Percentiles rank a stretch among this genome's conserved stretches.
These are phyloP conservation scores for Trametes sanguinea DNA, from an alignment of 768 basidiomycete species.

Conservation along the genomic window DNA sequence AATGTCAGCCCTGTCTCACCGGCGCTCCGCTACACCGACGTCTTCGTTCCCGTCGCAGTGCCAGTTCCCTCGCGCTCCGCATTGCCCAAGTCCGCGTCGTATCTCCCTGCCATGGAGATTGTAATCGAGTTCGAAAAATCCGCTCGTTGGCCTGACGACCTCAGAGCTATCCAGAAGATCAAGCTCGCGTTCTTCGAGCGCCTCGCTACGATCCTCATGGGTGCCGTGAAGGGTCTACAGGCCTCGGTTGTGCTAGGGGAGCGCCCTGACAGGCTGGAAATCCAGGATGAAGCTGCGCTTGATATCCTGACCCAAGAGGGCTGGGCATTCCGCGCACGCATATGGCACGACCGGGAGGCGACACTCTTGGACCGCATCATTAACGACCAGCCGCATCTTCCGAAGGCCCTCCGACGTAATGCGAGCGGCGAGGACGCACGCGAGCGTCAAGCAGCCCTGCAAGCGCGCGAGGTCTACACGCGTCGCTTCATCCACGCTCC, in stretches of 20 bases:
- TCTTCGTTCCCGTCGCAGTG: conserved; percentile 78
- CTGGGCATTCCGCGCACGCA: conserved; percentile 82
- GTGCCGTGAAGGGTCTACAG: conserved; percentile 47
- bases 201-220: conserved; percentile 67
- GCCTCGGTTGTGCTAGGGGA: conserved; percentile 63
- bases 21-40: conserved; percentile 78
- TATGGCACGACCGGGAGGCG: conserved; percentile 87
- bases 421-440: conserved; percentile 33
- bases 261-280: conserved; percentile 47
- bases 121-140: conserved; percentile 92
- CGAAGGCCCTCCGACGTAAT: conserved; percentile 26
- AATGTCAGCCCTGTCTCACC: conserved; percentile 76
- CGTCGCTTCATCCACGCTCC: conserved; percentile 81
- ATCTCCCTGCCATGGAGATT: conserved; percentile 69
- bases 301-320: conserved; percentile 82
- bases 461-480: conserved; percentile 59
- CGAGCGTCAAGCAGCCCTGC: conserved; percentile 56
- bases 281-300: conserved; percentile 69
- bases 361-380: conserved; percentile 73
- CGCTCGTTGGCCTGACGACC: conserved; percentile 92
- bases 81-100: conserved; percentile 62
- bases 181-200: conserved; percentile 91
- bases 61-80: conserved; percentile 50
- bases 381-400: conserved; percentile 42
- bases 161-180: conserved; percentile 88